These are phyloP conservation scores for Pistacia integerrima DNA, from an alignment of 345 rosid species.

Conservation along the genomic window DNA sequence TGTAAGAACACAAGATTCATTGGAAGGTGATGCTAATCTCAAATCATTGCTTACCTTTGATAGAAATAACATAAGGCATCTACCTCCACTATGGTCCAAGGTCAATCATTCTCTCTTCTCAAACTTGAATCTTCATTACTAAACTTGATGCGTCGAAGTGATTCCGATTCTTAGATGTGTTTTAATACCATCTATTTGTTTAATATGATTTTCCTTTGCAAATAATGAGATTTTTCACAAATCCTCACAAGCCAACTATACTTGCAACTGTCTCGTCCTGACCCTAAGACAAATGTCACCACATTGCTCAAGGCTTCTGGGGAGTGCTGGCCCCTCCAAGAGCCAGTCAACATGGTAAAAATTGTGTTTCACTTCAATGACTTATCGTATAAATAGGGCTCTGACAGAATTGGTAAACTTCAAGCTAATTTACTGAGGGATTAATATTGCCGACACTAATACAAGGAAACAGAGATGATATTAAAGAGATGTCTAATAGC, in stretches of 20 bases:
- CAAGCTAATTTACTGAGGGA: slow-evolving; percentile 13
- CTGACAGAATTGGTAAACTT: slow-evolving; percentile 6
- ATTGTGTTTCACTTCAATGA: slow-evolving; percentile 1
- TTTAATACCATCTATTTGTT: not conserved
- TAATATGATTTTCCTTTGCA: slow-evolving; percentile 31
- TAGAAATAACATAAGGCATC: slow-evolving; percentile 57
- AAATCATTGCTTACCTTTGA: slow-evolving; percentile 61
- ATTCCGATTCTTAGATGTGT: no score
- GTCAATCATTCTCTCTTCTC: slow-evolving; percentile 30
- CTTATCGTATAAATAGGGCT: not conserved
- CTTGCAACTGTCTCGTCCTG: slow-evolving; percentile 92
- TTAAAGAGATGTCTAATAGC: slow-evolving; percentile 62
- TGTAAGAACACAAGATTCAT: slow-evolving; percentile 50
- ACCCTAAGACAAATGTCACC: slow-evolving; percentile 88
- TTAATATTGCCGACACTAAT: slow-evolving; percentile 53
- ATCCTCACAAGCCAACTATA: slow-evolving; percentile 90
- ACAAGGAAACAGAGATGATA: slow-evolving; percentile 67
- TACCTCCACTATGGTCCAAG: slow-evolving; percentile 90
- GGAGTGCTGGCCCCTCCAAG: slow-evolving; percentile 78
- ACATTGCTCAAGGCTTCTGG: slow-evolving; percentile 92
- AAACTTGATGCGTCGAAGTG: no score
- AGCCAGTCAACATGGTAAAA: slow-evolving; percentile 82
- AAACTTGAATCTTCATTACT: not conserved
- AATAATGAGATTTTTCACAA: slow-evolving; percentile 87
- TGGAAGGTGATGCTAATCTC: slow-evolving; percentile 54